Evolutionary conservation across 1,284 basidiomycete genomes (phyloP).

Genomic region (Irpex sp.): DNA sequence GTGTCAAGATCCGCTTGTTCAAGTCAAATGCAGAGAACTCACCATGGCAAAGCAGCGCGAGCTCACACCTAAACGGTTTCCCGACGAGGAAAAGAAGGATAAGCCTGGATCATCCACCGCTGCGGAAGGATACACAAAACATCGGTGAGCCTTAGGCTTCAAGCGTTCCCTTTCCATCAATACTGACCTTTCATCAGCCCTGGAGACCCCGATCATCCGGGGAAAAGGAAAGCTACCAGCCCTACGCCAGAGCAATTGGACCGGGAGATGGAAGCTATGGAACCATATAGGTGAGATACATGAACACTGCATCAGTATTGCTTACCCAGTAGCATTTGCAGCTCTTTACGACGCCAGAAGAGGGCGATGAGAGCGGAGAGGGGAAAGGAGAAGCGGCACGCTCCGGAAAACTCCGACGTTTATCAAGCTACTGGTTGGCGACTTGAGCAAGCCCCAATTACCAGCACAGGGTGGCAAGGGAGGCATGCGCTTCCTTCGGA

Average conservation of each 20-base stretch:
- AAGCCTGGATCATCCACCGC: too few species aligned
- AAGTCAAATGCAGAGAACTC: too few species aligned
- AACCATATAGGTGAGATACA: not conserved
- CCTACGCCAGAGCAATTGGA: not conserved
- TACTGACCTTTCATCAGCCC: not conserved
- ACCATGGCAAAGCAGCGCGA: too few species aligned
- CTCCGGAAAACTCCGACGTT: not conserved
- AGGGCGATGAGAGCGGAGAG: not conserved
- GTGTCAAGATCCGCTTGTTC: too few species aligned
- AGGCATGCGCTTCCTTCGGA: not conserved
- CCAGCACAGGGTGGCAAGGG: not conserved
- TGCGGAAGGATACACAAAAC: too few species aligned
- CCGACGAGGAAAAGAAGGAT: too few species aligned
- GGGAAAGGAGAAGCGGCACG: not conserved
- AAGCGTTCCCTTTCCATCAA: too few species aligned
- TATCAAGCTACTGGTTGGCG: not conserved
- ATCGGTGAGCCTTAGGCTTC: too few species aligned
- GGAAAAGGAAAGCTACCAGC: not conserved
- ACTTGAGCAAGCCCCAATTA: not conserved
- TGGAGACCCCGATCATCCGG: not conserved
- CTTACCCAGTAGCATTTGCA: not conserved
- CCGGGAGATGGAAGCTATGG: not conserved
- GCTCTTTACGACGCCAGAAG: not conserved
- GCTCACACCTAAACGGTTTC: too few species aligned
- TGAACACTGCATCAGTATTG: not conserved